Conservation (phyloP, 352 stramenopile species). For the Globisporangium megalacanthum region DNA sequence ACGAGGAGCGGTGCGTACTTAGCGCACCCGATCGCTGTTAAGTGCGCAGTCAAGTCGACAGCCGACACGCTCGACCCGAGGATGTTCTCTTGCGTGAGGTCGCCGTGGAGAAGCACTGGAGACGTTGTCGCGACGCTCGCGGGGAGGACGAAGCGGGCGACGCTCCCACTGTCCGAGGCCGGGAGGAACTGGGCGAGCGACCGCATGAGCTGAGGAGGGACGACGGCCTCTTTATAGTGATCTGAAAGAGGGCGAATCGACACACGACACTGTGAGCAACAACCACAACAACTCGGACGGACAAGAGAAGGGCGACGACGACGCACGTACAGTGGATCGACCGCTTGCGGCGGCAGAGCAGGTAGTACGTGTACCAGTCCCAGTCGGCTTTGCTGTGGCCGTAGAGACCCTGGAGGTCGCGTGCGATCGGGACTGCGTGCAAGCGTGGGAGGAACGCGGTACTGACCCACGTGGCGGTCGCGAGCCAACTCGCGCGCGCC, state of each 20-base stretch:
- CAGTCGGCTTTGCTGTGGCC: slow-evolving; percentile 61
- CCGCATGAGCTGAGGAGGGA: slow-evolving; percentile 57
- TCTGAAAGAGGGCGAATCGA: slow-evolving; percentile 24
- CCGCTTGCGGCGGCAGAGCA: slow-evolving; percentile 58
- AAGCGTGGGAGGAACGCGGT: slow-evolving; percentile 50
- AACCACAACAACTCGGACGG: not conserved
- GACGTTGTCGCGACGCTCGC: slow-evolving; percentile 12
- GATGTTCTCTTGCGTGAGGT: slow-evolving; percentile 86
- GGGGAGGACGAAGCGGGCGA: slow-evolving; percentile 39
- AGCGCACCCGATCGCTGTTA: slow-evolving; percentile 38
- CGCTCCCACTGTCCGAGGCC: slow-evolving; percentile 14
- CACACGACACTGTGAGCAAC: slow-evolving; percentile 9
- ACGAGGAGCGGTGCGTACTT: slow-evolving; percentile 52
- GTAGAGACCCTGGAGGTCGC: slow-evolving; percentile 38
- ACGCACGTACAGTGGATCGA: slow-evolving; percentile 58
- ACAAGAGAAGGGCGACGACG: not conserved
- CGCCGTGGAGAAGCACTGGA: slow-evolving; percentile 71
- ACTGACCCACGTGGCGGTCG: slow-evolving; percentile 57
- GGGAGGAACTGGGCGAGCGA: slow-evolving; percentile 60
- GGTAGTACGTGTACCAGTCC: slow-evolving; percentile 81
- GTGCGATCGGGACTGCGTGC: slow-evolving; percentile 49
- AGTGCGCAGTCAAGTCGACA: slow-evolving; percentile 23
- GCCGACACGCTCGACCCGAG: slow-evolving; percentile 28
- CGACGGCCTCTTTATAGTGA: slow-evolving; percentile 44
- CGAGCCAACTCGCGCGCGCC: slow-evolving; percentile 40